Evolutionary conservation across 192 early-diverging fungal genomes (phyloP), one percentile per base, ranked within the genome.

Genomic region (Gigaspora rosea): DNA sequence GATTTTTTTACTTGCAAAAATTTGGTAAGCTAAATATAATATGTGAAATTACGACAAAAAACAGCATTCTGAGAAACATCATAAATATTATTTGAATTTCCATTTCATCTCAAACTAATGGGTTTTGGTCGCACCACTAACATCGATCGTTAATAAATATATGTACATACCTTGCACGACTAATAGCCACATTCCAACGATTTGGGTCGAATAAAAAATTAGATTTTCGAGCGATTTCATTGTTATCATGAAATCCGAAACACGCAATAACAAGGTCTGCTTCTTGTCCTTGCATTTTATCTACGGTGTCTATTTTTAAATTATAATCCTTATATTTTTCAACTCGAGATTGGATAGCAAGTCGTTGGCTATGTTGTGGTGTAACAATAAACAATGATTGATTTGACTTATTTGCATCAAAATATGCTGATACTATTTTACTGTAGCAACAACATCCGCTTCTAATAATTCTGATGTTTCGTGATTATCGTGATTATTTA

Each of bases 261-360:
- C 90, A 90, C 10, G 81, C 86, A 15, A 92, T 79, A 27, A 92
- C 88, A 11, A 92, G 51, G 49, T 92, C 89, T 0, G 86, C 85
- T 73, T 89, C 80, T 63, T 84, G 83, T 4, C 87, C 87, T 65
- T 88, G 87, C 82, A 88, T 83, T 71, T 86, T 88, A 41, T 88
- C 87, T 9, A 85, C 79, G 12, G 86, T 87, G 64, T 87, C 80
- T 1, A 87, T 78, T 35, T 82, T 77, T 32, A 87, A 75, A 50
- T 77, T 22, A 41, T 63, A 70, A 11, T n/a, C n/a, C n/a, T n/a
- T n/a, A 67, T 64, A 32, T 41, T 61, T 20, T 67, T 33, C 35
- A 10, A 79, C 46, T 47, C 47, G 16, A 2, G 50, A 50, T 70
- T 73, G 68, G 27, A 85, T 79, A 0, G 86, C 84, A 5, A 78